phyloP scores from a whole-genome alignment of 148 eudicot species.

The Polygonum maritimum region DNA sequence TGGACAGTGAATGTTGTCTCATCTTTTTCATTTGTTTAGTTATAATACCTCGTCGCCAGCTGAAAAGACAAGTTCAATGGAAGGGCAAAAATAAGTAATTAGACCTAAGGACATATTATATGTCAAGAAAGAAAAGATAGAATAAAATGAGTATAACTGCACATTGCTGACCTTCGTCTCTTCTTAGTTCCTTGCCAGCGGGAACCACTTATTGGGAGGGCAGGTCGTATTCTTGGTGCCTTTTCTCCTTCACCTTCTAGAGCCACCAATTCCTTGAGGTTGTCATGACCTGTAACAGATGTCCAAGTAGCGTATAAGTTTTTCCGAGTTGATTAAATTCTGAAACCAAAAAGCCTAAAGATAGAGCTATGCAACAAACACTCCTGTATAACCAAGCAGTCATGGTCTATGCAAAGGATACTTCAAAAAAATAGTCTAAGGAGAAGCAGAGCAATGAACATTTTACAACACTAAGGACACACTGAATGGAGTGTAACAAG shows the following conservation, averaged over 20 bases:
- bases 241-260: conserved; percentile 50
- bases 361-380: background rate
- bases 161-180: conserved; percentile 71
- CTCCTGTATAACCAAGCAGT: background rate
- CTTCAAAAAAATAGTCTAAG: background rate
- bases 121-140: background rate
- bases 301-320: background rate
- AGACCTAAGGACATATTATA: background rate
- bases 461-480: background rate
- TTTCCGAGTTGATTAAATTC: too few species aligned
- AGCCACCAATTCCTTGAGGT: conserved; percentile 57
- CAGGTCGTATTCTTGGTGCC: conserved; percentile 57
- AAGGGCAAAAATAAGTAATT: background rate
- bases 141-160: conserved; percentile 27
- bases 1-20: conserved; percentile 59
- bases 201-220: conserved; percentile 37
- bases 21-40: conserved; percentile 53
- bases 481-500: background rate
- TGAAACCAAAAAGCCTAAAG: background rate
- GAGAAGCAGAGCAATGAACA: background rate
- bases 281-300: background rate
- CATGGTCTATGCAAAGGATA: background rate
- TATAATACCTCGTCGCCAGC: conserved; percentile 92
- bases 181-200: conserved; percentile 58
- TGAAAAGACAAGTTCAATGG: conserved; percentile 21